These are phyloP conservation scores for Citrus hindsii DNA, from an alignment of 345 rosid genomes.

Conservation along the genomic window DNA sequence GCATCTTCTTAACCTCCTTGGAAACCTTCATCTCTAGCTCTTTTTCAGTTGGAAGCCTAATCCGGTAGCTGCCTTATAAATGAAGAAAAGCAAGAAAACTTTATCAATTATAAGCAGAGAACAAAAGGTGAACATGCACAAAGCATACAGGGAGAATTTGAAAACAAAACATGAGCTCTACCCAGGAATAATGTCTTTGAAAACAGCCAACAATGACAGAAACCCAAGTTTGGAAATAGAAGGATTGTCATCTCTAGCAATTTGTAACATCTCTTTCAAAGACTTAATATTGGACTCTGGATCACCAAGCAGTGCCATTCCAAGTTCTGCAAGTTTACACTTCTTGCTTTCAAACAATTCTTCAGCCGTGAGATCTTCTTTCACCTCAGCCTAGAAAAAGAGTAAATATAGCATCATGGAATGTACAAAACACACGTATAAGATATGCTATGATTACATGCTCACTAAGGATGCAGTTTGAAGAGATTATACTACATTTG, in stretches of 20 bases:
- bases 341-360: constrained; percentile 65
- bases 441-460: background rate
- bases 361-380: constrained; percentile 80
- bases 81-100: constrained; percentile 2
- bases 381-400: constrained; percentile 76
- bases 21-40: constrained; percentile 98
- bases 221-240: constrained; percentile 66
- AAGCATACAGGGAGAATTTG: background rate
- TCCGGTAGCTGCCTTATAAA: constrained; percentile 63
- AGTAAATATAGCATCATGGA: background rate
- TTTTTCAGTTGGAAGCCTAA: constrained; percentile 95
- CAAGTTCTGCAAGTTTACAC: constrained; percentile 77
- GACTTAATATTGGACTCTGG: constrained; percentile 75
- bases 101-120: background rate
- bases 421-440: background rate
- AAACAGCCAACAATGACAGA: constrained; percentile 87
- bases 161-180: constrained; percentile 23
- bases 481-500: background rate
- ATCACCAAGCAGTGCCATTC: constrained; percentile 64
- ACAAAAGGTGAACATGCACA: constrained; percentile 5
- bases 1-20: constrained; percentile 86
- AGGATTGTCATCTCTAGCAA: constrained; percentile 54
- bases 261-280: constrained; percentile 71
- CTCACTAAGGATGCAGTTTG: background rate
- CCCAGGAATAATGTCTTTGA: constrained; percentile 95